Evolutionary conservation across 2,329 filamentous ascomycete genomes (phyloP), one percentile per base, ranked within the genome.

Genomic region (Diaporthe eres): DNA sequence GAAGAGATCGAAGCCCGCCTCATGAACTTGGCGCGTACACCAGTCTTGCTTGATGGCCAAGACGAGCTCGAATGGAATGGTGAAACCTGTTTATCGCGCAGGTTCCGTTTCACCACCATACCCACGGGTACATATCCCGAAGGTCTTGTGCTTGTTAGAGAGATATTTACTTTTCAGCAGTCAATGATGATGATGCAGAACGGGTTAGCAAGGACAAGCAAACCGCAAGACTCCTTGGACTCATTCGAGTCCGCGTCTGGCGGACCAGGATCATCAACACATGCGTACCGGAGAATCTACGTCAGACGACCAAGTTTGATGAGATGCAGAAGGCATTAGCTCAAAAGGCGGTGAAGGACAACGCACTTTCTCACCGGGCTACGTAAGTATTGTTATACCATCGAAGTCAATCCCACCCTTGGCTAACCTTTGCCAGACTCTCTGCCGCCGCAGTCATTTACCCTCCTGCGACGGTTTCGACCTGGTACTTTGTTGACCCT

Each of bases 311-410:
- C 12, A 39, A 39, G n/a, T 17, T 70, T 53, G 49, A 42, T 4
- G 65, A 70, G 8, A 6, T 6, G 13, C 17, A 42, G 5, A 10
- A 1, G 5, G 2, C 47, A 6, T 9, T 84, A 2, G 75, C 82
- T 0, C 83, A 85, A 49, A 81, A 83, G 70, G 80, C 83, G 0
- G 75, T 85, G 4, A 84, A 85, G 47, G 83, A 82, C 12, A 81
- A 79, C 57, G 79, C 80, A 0, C 75, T 84, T 13, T 83, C 82
- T 1, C 83, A 85, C 39, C 81, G 81, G 5, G 82, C 81, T 12
- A 79, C 67, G 83, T 84, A 74, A 74, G 79, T 67, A 9, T 9
- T 9, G 4, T 47, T 28, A n/a, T 7, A 12, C 12, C 1, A 47
- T 10, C 1, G 10, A 31, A 28, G 13, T 44, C 9, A 4, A 39